Evolutionary conservation across 768 basidiomycete species (phyloP), one percentile per base, ranked within the genome.

Genomic region (Hydnum rufescens): DNA sequence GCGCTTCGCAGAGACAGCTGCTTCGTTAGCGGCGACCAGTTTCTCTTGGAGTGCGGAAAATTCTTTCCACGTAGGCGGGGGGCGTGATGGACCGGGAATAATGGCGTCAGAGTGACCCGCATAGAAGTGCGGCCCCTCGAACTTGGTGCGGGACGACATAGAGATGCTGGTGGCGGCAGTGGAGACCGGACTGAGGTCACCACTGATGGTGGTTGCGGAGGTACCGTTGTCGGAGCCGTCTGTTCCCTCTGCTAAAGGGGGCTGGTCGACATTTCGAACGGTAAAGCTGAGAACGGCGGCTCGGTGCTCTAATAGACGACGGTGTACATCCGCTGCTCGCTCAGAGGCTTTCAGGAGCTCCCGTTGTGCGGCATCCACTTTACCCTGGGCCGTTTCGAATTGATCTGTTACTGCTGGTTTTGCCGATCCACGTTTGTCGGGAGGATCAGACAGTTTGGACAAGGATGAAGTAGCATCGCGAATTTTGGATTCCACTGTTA

Each of bases 121-220:
- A 57, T 88, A 88, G 51, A 89, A 69, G 66, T 88, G 85, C 0
- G 80, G 76, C 8, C 84, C 84, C 51, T 85, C 83, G 61, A 90
- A 90, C 34, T 75, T 76, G 5, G 67, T 58, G 39, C 68, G 70
- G n/a, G 71, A 66, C 3, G 74, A 66, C 8, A 71, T 64, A 1
- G 71, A 67, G 26, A 50, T 49, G 4, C 44, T 60, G 22, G 69
- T 66, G 22, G 66, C 64, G 26, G 71, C 70, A 4, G 72, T 73
- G 4, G 58, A 58, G 3, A 63, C 64, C 0, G 76, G 74, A 58
- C 74, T 77, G 58, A 74, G 66, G 18, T 72, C 58, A 1, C 54
- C 57, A 52, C 44, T 53, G 18, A 50, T 39, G 3, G 43, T 32
- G 4, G 31, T 53, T 5, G 42, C 57, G 0, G 49, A 36, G 1